Evolutionary conservation across 2,329 filamentous ascomycete genomes (phyloP), one percentile per base, ranked within the genome.

Genomic region (Colletotrichum sp.): DNA sequence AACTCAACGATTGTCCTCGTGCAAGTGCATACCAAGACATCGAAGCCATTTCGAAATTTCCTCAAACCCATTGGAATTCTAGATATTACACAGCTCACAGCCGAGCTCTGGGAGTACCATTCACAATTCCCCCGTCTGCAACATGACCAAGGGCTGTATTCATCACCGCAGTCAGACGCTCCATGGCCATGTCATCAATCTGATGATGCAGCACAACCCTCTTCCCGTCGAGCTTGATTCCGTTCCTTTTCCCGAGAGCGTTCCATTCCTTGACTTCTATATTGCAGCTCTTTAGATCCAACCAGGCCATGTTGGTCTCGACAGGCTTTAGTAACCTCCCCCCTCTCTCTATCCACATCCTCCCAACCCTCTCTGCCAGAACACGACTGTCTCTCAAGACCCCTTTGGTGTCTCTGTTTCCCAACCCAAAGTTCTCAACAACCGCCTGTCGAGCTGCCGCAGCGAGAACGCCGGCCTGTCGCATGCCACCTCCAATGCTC

Each of bases 301-400:
- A 79, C 94, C 93, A 96, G 21, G 94, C 90, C 93, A 96, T 95
- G 82, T 96, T 96, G 26, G 94, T 95, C 82, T 96, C 92, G 6
- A 93, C 90, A 0, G 93, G 91, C 74, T 91, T 87, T n/a, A 87
- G 83, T 74, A 94, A 84, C 83, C 89, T 90, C 2, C 94, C 94
- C 18, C 94, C 94, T 36, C 91, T 86, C 26, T 84, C 85, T 10
- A 87, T 88, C 94, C 94, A 96, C 78, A 92, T 82, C 15, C 85
- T 85, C 90, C 92, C 94, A 71, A 91, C 82, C 74, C 83, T 84
- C 80, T 87, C 88, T 2, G 93, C 93, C 28, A 88, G 88, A 30
- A 84, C 83, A 81, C 94, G 92, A 4, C 87, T 89, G n/a, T 84
- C 84, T 10, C 82, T 79, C 60, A 94, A 85, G 79, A 88, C 89